Percentiles rank a stretch among this genome's conserved stretches.
Evolutionary conservation across 108 stramenopile genomes (phyloP).

Genomic region (Pseudonitzschia delicatissima): DNA sequence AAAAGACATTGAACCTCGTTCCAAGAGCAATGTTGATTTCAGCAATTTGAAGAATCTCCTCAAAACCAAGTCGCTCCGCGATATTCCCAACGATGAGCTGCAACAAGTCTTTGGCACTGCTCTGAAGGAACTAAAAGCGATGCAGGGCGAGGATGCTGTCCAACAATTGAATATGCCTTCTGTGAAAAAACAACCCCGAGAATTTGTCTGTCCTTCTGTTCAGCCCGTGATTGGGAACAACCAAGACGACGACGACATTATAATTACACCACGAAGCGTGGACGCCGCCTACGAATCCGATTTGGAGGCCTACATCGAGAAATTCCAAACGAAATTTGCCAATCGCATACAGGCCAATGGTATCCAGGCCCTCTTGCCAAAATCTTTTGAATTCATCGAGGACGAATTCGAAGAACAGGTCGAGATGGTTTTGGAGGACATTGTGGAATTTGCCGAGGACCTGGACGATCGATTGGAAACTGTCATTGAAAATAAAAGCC

Average conservation of each 20-base stretch:
- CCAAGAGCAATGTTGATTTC: not conserved
- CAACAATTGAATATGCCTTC: too few relatives aligned
- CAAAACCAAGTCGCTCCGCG: not conserved
- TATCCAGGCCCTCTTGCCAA: not conserved
- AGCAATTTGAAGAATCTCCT: not conserved
- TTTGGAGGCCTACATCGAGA: not conserved
- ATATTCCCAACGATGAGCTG: not conserved
- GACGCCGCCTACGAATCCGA: conserved; percentile 1
- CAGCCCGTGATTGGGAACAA: not conserved
- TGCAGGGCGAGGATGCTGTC: too few relatives aligned
- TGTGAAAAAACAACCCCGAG: not conserved
- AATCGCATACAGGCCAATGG: conserved; percentile 3
- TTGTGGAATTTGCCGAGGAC: not conserved
- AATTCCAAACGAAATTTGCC: not conserved
- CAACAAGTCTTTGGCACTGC: not conserved
- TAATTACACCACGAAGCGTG: not conserved
- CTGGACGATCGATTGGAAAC: conserved; percentile 1
- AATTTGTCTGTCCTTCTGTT: not conserved
- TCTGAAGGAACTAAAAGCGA: not conserved
- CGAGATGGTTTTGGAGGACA: not conserved
- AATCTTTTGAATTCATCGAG: not conserved
- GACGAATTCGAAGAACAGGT: not conserved
- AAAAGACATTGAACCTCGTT: not conserved
- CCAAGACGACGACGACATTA: not conserved
- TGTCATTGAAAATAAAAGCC: not conserved